Percentiles rank a stretch among this genome's conserved stretches.
phyloP scores from a whole-genome alignment of 768 basidiomycete genomes.

The Pisolithus microcarpus region DNA sequence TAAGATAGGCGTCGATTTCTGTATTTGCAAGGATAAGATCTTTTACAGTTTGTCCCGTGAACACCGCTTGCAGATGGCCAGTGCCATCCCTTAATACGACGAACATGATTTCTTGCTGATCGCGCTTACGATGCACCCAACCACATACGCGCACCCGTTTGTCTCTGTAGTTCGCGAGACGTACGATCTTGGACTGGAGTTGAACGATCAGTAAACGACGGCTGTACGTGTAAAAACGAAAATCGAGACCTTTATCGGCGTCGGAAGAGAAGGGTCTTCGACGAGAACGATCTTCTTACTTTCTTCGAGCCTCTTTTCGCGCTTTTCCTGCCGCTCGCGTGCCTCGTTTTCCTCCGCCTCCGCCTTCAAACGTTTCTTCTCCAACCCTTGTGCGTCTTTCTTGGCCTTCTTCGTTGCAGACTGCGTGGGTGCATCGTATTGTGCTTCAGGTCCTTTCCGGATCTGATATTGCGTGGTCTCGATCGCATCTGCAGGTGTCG shows the following conservation, averaged over 20 bases:
- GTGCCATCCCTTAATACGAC: conserved; percentile 91
- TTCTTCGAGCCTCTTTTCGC: conserved; percentile 74
- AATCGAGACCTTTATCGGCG: conserved; percentile 49
- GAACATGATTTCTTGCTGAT: conserved; percentile 92
- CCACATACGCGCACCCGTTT: conserved; percentile 82
- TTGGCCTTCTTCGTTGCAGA: conserved; percentile 89
- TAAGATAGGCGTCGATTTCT: neutral
- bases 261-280: conserved; percentile 66
- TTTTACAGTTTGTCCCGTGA: conserved; percentile 78
- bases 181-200: conserved; percentile 59
- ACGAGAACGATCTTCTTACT: conserved; percentile 78
- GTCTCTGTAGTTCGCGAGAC: conserved; percentile 50
- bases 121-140: conserved; percentile 92
- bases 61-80: conserved; percentile 83
- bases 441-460: conserved; percentile 35
- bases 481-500: conserved; percentile 28
- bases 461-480: conserved; percentile 18
- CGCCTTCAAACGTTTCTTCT: conserved; percentile 84
- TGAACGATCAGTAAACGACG: neutral
- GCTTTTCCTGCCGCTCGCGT: conserved; percentile 60
- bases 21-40: neutral
- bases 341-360: conserved; percentile 63
- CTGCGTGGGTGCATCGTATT: conserved; percentile 76
- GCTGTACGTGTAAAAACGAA: too few relatives aligned
- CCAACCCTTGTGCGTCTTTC: conserved; percentile 78